Base-by-base conservation (phyloP, 768 basidiomycete species). In the Suillus discolor region DNA sequence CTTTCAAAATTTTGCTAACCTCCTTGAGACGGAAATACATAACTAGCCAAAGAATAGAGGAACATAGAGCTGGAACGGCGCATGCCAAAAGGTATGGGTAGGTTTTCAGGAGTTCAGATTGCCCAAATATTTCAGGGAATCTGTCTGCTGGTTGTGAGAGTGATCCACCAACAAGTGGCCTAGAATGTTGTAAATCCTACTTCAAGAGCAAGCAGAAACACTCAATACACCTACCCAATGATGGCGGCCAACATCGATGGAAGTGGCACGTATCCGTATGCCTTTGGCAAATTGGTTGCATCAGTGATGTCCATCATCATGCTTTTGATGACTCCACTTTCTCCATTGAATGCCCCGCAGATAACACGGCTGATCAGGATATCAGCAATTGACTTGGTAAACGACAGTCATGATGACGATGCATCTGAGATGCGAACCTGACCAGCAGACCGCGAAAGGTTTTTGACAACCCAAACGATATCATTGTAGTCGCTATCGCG, bases 401-500 rank as follows among this genome's bases (percentile, higher is more conserved):
- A 31, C 31, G 1, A 31, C 31, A 31, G 31, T 6, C 31, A 31
- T 20, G 20, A 11, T 20, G 44, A 45, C 20, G 1, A 20, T 45
- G 9, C 1, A 16, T 41, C 41, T 41, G 41, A 41, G 1, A 15
- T 41, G 41, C 44, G 9, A n/a, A 45, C 44, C 44, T 45, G 44
- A 81, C 23, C 2, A 86, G 83, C 0, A 88, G 80, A 5, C 86
- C 84, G 83, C 81, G 84, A 69, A 89, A 90, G 3, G 89, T 89
- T 45, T 74, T 85, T 6, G 89, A 90, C 31, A 92, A 77, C 11
- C 90, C 90, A 69, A 91, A 91, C 70, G 81, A 85, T 66, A 84
- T 84, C 88, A 92, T 90, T 0, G 88, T 90, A 15, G 87, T n/a
- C 1, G 85, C 85, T 15, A 90, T 71, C 1, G 89, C 90, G 39